Conservation (phyloP, 2,329 filamentous ascomycete genomes). For the Trichoderma oligosporum region DNA sequence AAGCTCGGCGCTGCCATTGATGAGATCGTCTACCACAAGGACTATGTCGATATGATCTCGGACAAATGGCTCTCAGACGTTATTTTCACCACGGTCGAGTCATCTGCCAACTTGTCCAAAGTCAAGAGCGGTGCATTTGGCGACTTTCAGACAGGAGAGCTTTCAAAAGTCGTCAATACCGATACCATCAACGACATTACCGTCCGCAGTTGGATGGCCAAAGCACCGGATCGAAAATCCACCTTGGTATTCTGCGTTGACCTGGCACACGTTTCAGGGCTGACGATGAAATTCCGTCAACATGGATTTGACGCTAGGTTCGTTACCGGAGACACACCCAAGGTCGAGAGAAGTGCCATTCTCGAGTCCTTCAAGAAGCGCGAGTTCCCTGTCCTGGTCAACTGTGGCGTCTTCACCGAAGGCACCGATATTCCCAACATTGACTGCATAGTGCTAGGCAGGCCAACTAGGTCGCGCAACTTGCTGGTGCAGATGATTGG, state of each 20-base stretch:
- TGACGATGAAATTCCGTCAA: constrained; percentile 72
- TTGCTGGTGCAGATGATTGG: constrained; percentile 97
- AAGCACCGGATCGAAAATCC: constrained; percentile 69
- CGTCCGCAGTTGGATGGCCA: constrained; percentile 79
- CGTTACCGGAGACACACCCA: constrained; percentile 78
- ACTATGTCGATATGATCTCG: constrained; percentile 65
- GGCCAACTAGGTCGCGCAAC: constrained; percentile 90
- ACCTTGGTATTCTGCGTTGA: constrained; percentile 95
- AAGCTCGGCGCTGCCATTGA: constrained; percentile 82
- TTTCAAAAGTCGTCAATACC: constrained; percentile 82
- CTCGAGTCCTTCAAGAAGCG: constrained; percentile 72
- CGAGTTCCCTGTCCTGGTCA: constrained; percentile 82
- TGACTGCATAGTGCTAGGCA: constrained; percentile 82
- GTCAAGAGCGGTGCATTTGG: constrained; percentile 60
- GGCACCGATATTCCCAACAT: constrained; percentile 97
- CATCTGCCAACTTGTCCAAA: constrained; percentile 71
- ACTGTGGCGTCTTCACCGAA: constrained; percentile 95
- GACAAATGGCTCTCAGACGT: constrained; percentile 90
- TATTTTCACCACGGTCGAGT: constrained; percentile 89
- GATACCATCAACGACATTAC: constrained; percentile 76
- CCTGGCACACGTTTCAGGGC: constrained; percentile 69
- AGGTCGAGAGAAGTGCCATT: constrained; percentile 61
- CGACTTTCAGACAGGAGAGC: constrained; percentile 74
- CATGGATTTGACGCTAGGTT: constrained; percentile 79
- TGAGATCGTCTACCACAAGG: constrained; percentile 91